Base-by-base conservation (phyloP, 106 monocot genomes). In the Amphibolis antarctica region DNA sequence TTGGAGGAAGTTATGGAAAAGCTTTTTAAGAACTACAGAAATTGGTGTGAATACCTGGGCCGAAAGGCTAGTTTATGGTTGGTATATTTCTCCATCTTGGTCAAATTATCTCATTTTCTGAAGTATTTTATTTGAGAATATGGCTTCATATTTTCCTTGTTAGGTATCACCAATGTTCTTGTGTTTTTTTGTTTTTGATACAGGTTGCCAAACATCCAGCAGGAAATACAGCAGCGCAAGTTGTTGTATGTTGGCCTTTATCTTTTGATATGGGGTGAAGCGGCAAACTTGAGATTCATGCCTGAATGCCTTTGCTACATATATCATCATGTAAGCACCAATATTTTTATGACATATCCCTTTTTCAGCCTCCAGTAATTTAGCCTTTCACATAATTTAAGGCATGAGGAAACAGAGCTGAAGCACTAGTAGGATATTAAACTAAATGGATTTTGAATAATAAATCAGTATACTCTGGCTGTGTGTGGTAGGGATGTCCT, bases 221-320 rank as follows among this genome's bases (percentile, higher is more conserved):
- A 96, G 59, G 94, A 89, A 76, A 84, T 89, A 12, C 94, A 89
- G 49, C 94, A 96, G 42, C 71, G 89, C 13, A 89, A 89, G 64
- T 79, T 96, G 45, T 69, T 96, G n/a, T 96, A 96, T 59, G 86
- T 96, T 79, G 83, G 94, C 29, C 86, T 96, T 31, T 96, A 96
- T 74, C 86, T 96, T 66, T 86, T 96, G 22, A 96, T 96, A 45
- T 96, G 96, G 96, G 96, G 96, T 53, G 93, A 94, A 77, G 93
- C 93, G 28, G 93, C 93, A 58, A 94, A 94, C 54, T 74, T 94
- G 72, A 76, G 96, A 53, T 96, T 96, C 53, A 90, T 96, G 96
- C 96, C 96, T 58, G 96, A 96, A 50, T 96, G 96, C 63, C 86
- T 96, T 52, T 96, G 96, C 71, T 96, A 96, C 64, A 96, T 96